Percentiles rank a stretch among this genome's conserved stretches.
Conservation (phyloP, 768 basidiomycete species). For the Guyanaporus albipodus region DNA sequence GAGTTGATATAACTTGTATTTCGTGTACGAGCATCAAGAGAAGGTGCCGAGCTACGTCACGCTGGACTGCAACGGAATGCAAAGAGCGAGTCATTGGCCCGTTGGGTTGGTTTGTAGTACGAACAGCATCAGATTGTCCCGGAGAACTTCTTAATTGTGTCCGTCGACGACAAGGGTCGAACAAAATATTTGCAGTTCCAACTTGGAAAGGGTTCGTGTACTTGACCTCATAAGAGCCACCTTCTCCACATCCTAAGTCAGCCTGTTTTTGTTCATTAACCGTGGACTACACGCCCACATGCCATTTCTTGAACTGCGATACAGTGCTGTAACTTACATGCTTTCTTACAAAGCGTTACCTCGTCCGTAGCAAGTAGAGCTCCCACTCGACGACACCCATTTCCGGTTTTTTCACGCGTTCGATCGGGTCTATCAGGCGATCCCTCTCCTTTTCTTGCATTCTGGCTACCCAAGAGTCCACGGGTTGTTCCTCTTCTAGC, state of each 20-base stretch:
- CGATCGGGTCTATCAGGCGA: constrained; percentile 45
- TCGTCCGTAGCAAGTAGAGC: constrained; percentile 20
- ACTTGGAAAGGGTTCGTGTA: no score
- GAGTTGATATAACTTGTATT: background rate
- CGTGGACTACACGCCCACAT: no score
- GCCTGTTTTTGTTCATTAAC: no score
- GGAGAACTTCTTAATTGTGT: no score
- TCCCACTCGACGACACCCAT: constrained; percentile 19
- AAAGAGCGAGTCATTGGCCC: background rate
- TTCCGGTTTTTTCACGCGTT: constrained; percentile 51
- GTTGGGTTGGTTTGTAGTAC: no score
- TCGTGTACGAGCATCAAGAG: background rate
- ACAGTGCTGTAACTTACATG: background rate
- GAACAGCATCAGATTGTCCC: no score
- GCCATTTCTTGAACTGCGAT: no score
- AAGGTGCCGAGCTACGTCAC: background rate
- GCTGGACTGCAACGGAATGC: background rate
- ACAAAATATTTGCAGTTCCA: no score
- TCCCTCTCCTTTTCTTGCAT: constrained; percentile 53
- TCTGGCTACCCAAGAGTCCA: constrained; percentile 47
- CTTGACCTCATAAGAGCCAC: no score
- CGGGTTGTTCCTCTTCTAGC: constrained; percentile 23
- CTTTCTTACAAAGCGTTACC: background rate
- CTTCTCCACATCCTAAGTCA: no score
- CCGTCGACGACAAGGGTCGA: no score